Conservation (phyloP, 352 stramenopile species). For the Globisporangium cederbergense region DNA sequence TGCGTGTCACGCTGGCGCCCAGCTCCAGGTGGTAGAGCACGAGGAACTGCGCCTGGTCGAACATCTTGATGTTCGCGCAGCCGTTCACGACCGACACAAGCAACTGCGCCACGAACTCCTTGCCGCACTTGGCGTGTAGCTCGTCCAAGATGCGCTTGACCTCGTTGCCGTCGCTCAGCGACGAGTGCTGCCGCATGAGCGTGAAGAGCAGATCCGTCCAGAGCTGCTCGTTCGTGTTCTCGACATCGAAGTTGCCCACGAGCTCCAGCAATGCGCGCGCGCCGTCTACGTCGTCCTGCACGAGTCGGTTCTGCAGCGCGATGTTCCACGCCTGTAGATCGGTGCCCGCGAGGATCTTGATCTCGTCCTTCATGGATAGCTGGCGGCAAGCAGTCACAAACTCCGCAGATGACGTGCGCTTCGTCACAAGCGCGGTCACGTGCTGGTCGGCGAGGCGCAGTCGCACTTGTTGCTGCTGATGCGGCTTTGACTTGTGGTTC, state of each 20-base stretch:
- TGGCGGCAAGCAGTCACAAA: slow-evolving; percentile 36
- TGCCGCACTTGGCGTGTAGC: slow-evolving; percentile 32
- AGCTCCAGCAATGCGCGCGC: slow-evolving; percentile 49
- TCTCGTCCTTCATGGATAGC: slow-evolving; percentile 38
- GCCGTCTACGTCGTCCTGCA: slow-evolving; percentile 36
- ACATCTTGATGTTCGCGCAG: slow-evolving; percentile 65
- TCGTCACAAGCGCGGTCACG: slow-evolving; percentile 35
- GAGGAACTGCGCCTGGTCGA: slow-evolving; percentile 39
- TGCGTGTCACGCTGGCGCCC: slow-evolving; percentile 10
- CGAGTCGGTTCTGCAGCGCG: slow-evolving; percentile 52
- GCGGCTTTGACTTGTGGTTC: slow-evolving; percentile 4
- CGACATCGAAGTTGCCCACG: slow-evolving; percentile 33
- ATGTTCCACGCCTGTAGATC: slow-evolving; percentile 58
- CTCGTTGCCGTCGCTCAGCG: slow-evolving; percentile 28
- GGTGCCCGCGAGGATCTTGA: slow-evolving; percentile 39
- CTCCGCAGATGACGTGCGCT: slow-evolving; percentile 22
- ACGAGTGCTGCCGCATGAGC: slow-evolving; percentile 46
- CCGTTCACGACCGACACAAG: slow-evolving; percentile 58
- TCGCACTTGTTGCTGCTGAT: background rate
- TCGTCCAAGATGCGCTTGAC: slow-evolving; percentile 29
- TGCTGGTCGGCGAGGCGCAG: slow-evolving; percentile 30
- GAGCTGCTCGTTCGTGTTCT: slow-evolving; percentile 54
- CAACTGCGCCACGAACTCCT: slow-evolving; percentile 40
- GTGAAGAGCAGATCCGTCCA: slow-evolving; percentile 79
- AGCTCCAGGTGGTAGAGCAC: slow-evolving; percentile 43